Evolutionary conservation across 2,329 filamentous ascomycete species (phyloP).

Genomic region (Lasiodiplodia gonubiensis): DNA sequence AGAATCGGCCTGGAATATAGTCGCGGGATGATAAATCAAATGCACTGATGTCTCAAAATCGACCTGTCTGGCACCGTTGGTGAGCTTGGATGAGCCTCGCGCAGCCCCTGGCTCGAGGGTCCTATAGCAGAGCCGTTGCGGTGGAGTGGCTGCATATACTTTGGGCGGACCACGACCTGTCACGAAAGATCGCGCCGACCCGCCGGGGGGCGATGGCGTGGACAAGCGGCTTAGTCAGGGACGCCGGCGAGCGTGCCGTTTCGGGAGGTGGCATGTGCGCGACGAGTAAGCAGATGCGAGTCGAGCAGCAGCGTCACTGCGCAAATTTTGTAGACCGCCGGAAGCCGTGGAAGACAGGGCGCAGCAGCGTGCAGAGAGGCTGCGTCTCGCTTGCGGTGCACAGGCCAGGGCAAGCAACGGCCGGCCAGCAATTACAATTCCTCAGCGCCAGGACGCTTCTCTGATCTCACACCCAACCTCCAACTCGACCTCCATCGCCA

Average conservation of each 20-base stretch:
- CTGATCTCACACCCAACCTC: conserved; percentile 3
- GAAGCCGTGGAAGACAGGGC: conserved; percentile 14
- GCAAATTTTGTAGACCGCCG: neutral
- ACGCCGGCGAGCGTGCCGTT: conserved; percentile 2
- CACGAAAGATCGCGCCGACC: conserved; percentile 13
- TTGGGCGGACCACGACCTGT: conserved; percentile 3
- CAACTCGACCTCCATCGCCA: neutral
- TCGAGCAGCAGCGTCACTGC: neutral
- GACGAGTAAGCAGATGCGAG: conserved; percentile 10
- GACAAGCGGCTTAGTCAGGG: conserved; percentile 13
- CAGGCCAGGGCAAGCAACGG: neutral
- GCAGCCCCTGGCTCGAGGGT: conserved; percentile 15
- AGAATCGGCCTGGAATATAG: conserved; percentile 8
- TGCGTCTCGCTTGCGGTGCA: conserved; percentile 18
- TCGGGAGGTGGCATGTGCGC: conserved; percentile 12
- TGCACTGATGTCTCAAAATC: conserved; percentile 1
- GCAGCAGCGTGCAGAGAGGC: neutral
- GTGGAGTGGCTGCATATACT: conserved; percentile 9
- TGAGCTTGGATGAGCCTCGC: conserved; percentile 13
- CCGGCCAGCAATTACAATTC: conserved; percentile 12
- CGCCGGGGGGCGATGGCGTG: conserved; percentile 2
- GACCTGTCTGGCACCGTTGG: neutral
- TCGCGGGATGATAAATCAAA: conserved; percentile 12
- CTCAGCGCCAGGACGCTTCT: conserved; percentile 8
- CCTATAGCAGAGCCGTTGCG: conserved; percentile 15